A percentile compares a stretch with the other conserved stretches of the same genome.
These are phyloP conservation scores for Aspergillus candidus DNA, from an alignment of 2,329 filamentous ascomycete genomes.

Conservation along the genomic window DNA sequence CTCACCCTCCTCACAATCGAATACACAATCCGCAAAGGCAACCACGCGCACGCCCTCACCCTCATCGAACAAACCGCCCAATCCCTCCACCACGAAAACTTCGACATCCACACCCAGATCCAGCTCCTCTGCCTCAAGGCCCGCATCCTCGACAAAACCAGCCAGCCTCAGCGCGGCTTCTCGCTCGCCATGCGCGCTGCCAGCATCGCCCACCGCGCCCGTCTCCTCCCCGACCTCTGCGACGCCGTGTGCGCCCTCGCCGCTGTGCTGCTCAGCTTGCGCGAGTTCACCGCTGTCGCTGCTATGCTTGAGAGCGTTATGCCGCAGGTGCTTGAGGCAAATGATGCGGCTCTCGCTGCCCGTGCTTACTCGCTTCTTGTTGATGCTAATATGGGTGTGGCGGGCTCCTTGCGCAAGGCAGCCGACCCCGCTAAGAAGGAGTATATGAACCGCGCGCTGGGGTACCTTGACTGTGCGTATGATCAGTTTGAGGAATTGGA, in stretches of 20 bases:
- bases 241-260: slow-evolving; percentile 62
- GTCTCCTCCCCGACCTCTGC: slow-evolving; percentile 66
- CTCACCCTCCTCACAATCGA: slow-evolving; percentile 57
- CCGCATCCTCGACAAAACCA: slow-evolving; percentile 60
- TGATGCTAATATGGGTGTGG: slow-evolving; percentile 73
- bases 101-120: slow-evolving; percentile 63
- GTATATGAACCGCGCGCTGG: slow-evolving; percentile 53
- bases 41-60: slow-evolving; percentile 49
- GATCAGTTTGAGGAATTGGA: slow-evolving; percentile 60
- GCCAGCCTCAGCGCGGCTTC: slow-evolving; percentile 67
- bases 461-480: slow-evolving; percentile 58
- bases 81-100: slow-evolving; percentile 48
- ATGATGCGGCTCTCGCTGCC: slow-evolving; percentile 57
- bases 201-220: slow-evolving; percentile 63
- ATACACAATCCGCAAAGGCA: slow-evolving; percentile 48
- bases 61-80: slow-evolving; percentile 49
- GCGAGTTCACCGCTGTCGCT: slow-evolving; percentile 63
- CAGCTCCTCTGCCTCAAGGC: slow-evolving; percentile 68
- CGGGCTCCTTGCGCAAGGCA: slow-evolving; percentile 40
- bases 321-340: slow-evolving; percentile 69
- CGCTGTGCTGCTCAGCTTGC: slow-evolving; percentile 61
- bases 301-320: slow-evolving; percentile 63
- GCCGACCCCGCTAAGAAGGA: slow-evolving; percentile 43
- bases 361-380: slow-evolving; percentile 64
- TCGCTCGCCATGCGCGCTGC: slow-evolving; percentile 70